Evolutionary conservation across 345 rosid species (phyloP), one percentile per base, ranked within the genome.

Genomic region (Microthlaspi erraticum): DNA sequence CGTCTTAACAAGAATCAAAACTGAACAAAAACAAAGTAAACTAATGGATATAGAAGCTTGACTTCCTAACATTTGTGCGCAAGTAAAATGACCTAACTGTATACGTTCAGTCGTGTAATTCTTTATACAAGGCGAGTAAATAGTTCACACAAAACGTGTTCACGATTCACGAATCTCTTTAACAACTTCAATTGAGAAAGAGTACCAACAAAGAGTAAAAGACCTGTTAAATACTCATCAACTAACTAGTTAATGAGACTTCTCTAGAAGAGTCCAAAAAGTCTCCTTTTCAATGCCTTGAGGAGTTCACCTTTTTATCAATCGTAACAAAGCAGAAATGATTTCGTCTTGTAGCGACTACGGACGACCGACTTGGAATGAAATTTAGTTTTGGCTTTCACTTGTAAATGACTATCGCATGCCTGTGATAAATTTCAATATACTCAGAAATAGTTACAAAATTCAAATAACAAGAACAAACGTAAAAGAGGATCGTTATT

Each of bases 181-280:
- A 29, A 53, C 8, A 31, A 53, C 58, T 52, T 53, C 9, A 54
- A 53, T 1, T 32, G 19, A 53, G 58, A 54, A 54, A 54, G 39
- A 32, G 26, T 23, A 23, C 26, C 26, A 23, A 23, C 26, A 4
- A 23, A 23, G 26, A 23, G 26, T 23, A 23, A 23, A 23, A 23
- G 26, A 23, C 26, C 26, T 23, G 26, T 23, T 23, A 23, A 23
- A 23, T 23, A 23, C 2, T 23, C 26, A 23, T 23, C 26, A 23
- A 23, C 26, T n/a, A 23, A 23, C 0, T 23, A 23, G 26, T 23
- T 23, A 23, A 23, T 23, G 26, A 23, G 26, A 23, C 26, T 23
- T 23, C 26, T 23, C 26, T 4, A 23, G 26, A 23, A 23, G 26
- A 23, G 26, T 23, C 26, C 26, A 23, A 23, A 23, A 23, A 23